phyloP scores from a whole-genome alignment of 345 rosid genomes.

The Reutealis trisperma region DNA sequence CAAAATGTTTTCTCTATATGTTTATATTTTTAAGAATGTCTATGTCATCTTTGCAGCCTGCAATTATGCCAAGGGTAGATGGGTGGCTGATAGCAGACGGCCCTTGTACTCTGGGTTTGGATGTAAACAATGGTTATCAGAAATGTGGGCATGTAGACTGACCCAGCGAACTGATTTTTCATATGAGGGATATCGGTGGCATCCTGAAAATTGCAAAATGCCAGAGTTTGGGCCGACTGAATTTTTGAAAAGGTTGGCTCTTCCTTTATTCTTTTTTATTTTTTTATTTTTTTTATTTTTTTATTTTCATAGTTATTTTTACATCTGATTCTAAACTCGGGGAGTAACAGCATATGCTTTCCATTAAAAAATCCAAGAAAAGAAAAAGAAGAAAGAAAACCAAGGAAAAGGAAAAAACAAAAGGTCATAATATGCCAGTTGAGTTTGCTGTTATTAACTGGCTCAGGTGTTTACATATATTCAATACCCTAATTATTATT shows the following conservation, averaged over 20 bases:
- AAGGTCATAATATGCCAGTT: background rate
- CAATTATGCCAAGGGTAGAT: constrained; percentile 39
- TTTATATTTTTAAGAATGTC: constrained; percentile 6
- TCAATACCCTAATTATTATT: background rate
- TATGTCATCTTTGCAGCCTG: constrained; percentile 19
- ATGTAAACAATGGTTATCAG: constrained; percentile 36
- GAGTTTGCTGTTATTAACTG: background rate
- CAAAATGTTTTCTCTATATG: background rate
- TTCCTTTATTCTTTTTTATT: background rate
- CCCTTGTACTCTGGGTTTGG: constrained; percentile 32
- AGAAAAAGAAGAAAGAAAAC: too few species aligned
- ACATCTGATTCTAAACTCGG: background rate
- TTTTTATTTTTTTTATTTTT: background rate
- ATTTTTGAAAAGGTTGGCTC: constrained; percentile 60
- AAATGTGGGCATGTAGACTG: constrained; percentile 36
- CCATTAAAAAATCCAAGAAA: too few species aligned
- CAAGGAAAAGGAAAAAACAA: too few species aligned
- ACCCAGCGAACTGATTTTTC: constrained; percentile 56
- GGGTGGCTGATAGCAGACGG: constrained; percentile 28
- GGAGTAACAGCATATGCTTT: background rate
- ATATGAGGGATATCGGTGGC: constrained; percentile 75
- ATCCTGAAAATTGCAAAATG: constrained; percentile 68
- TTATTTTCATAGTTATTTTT: background rate
- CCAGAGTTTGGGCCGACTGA: constrained; percentile 58
- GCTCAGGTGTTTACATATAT: background rate